Evolutionary conservation across 768 basidiomycete species (phyloP).

Genomic region (Leccinum imitatum): DNA sequence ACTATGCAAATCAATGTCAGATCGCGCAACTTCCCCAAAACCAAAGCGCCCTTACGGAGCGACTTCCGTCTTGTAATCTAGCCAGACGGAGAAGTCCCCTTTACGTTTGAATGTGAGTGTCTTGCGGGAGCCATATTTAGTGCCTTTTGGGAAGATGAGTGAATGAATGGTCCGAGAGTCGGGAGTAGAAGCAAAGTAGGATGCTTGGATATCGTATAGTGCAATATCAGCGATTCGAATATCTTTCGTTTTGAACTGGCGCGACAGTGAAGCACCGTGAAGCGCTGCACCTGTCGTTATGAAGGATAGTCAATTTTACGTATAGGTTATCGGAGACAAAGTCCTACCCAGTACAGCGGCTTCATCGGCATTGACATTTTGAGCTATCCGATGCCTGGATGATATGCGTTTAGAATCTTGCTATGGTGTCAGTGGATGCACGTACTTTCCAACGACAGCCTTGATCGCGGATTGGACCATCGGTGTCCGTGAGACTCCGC

Average conservation of each 20-base stretch:
- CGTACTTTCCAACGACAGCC: slow-evolving; percentile 74
- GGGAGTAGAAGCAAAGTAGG: slow-evolving; percentile 65
- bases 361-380: slow-evolving; percentile 97
- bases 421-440: slow-evolving; percentile 10
- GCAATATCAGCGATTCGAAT: slow-evolving; percentile 79
- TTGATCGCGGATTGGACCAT: slow-evolving; percentile 87
- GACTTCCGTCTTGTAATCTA: slow-evolving; percentile 70
- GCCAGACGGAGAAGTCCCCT: slow-evolving; percentile 75
- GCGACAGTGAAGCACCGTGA: slow-evolving; percentile 83
- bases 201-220: slow-evolving; percentile 74
- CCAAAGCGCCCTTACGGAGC: slow-evolving; percentile 49
- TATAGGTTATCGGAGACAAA: not conserved
- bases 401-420: not conserved
- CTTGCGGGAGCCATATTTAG: slow-evolving; percentile 81
- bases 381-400: slow-evolving; percentile 74
- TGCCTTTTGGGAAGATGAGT: slow-evolving; percentile 72
- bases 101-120: slow-evolving; percentile 82
- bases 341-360: slow-evolving; percentile 79
- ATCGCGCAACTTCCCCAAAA: not conserved
- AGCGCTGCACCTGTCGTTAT: slow-evolving; percentile 67
- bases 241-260: slow-evolving; percentile 94
- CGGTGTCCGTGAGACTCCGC: slow-evolving; percentile 83
- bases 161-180: slow-evolving; percentile 67
- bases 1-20: slow-evolving; percentile 35
- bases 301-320: slow-evolving; percentile 5